A percentile compares a stretch with the other conserved stretches of the same genome.
phyloP scores from a whole-genome alignment of 805 yeast genomes.

The Saturnispora quitensis region DNA sequence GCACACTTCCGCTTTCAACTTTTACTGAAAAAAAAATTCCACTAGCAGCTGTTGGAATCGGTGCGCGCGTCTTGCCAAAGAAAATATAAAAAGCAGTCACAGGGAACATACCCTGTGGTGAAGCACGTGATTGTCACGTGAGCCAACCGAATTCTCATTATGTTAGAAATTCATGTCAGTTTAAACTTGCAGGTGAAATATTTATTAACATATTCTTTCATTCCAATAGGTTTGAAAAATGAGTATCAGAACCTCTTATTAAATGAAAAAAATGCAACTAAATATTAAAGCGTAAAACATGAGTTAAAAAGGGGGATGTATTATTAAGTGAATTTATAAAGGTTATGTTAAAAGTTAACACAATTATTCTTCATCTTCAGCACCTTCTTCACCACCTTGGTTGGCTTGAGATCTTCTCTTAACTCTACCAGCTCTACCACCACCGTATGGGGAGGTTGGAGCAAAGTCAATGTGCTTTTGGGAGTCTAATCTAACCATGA shows the following conservation, averaged over 20 bases:
- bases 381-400: slow-evolving; percentile 61
- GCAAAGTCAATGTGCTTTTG: slow-evolving; percentile 99
- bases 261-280: not conserved
- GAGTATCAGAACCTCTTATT: not conserved
- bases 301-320: slow-evolving; percentile 7
- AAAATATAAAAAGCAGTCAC: slow-evolving; percentile 4
- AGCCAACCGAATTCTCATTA: no score
- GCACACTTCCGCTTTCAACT: not conserved
- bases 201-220: no score
- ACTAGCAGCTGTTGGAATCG: not conserved
- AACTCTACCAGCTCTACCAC: slow-evolving; percentile 99
- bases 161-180: no score
- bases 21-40: not conserved
- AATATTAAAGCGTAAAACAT: slow-evolving; percentile 3
- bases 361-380: slow-evolving; percentile 52
- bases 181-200: no score
- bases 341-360: slow-evolving; percentile 11
- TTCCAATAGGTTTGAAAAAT: no score
- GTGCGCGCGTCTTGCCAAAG: not conserved
- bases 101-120: not conserved
- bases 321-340: slow-evolving; percentile 6
- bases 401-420: slow-evolving; percentile 84
- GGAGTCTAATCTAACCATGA: slow-evolving; percentile 99
- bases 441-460: slow-evolving; percentile 99
- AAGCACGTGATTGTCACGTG: slow-evolving; percentile 3